Conservation (phyloP, 352 stramenopile genomes). For the Phytophthora rubi region DNA sequence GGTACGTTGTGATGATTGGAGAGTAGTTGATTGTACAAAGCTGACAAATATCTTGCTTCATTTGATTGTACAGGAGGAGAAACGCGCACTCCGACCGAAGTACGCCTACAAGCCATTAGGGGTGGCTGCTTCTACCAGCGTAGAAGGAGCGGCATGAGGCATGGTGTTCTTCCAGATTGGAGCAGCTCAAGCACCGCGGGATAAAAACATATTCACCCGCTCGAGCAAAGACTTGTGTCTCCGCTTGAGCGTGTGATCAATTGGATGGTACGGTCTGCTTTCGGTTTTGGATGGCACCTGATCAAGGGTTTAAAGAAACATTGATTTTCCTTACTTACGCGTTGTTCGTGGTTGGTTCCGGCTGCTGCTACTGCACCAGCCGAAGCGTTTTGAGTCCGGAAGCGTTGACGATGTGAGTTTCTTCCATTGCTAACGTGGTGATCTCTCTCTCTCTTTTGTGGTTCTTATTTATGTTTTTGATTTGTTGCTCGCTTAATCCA, state of each 20-base stretch:
- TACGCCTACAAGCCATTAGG: slow-evolving; percentile 68
- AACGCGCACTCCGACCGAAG: slow-evolving; percentile 76
- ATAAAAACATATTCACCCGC: neutral
- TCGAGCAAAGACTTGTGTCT: slow-evolving; percentile 4
- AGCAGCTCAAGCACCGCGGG: slow-evolving; percentile 1
- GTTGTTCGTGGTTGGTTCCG: slow-evolving; percentile 28
- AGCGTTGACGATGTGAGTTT: slow-evolving; percentile 34
- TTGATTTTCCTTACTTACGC: slow-evolving; percentile 41
- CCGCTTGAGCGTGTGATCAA: slow-evolving; percentile 2
- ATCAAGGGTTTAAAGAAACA: slow-evolving; percentile 44
- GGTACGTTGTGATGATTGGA: slow-evolving; percentile 33
- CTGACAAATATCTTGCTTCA: neutral
- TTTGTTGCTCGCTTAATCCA: slow-evolving; percentile 14
- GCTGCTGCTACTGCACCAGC: slow-evolving; percentile 11
- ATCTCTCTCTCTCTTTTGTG: slow-evolving; percentile 2
- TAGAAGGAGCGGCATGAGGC: slow-evolving; percentile 23
- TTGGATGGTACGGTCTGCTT: slow-evolving; percentile 42
- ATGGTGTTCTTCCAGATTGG: slow-evolving; percentile 7
- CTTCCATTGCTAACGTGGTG: slow-evolving; percentile 10
- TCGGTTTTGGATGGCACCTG: slow-evolving; percentile 26
- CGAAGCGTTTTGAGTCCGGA: slow-evolving; percentile 20
- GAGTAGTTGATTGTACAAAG: neutral
- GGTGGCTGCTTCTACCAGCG: slow-evolving; percentile 13
- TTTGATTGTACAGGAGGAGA: slow-evolving; percentile 64
- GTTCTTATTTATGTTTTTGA: slow-evolving; percentile 36